These are phyloP conservation scores for Maudiozyma bulderi DNA, from an alignment of 805 yeast species.

Conservation along the genomic window DNA sequence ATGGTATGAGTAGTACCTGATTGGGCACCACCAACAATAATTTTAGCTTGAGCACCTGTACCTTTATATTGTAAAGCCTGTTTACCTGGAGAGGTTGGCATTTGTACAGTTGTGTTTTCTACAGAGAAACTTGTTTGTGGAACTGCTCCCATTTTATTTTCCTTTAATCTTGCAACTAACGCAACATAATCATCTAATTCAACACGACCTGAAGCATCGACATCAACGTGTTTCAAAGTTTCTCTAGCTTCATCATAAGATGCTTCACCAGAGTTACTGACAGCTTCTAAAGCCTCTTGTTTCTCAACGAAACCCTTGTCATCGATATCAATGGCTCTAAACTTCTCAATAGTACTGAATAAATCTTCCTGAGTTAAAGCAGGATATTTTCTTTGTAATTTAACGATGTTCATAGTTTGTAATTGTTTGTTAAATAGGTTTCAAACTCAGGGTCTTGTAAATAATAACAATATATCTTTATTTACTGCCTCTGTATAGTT, in stretches of 20 bases:
- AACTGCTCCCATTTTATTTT: slow-evolving; percentile 18
- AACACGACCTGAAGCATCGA: slow-evolving; percentile 94
- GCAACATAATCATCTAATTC: slow-evolving; percentile 92
- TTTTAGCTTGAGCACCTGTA: slow-evolving; percentile 55
- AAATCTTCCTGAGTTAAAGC: slow-evolving; percentile 76
- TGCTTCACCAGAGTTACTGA: slow-evolving; percentile 69
- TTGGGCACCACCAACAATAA: slow-evolving; percentile 76
- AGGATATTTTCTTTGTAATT: slow-evolving; percentile 74
- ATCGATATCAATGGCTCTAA: slow-evolving; percentile 75
- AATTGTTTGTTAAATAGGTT: not conserved
- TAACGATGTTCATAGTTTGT: slow-evolving; percentile 50
- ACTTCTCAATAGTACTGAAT: slow-evolving; percentile 75
- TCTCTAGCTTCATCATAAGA: slow-evolving; percentile 90
- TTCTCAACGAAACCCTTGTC: slow-evolving; percentile 94
- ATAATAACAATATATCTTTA: too few relatives aligned
- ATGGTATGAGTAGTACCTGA: slow-evolving; percentile 93
- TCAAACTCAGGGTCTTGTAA: too few relatives aligned
- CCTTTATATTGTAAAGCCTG: slow-evolving; percentile 39
- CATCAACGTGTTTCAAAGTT: slow-evolving; percentile 79
- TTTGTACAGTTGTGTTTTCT: slow-evolving; percentile 11
- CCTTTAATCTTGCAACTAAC: slow-evolving; percentile 71
- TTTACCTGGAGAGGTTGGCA: slow-evolving; percentile 22
- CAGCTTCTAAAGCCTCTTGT: slow-evolving; percentile 76
- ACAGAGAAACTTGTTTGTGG: slow-evolving; percentile 26
- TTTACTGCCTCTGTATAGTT: too few relatives aligned